These are phyloP conservation scores for Recurvomyces mirabilis DNA, from an alignment of 495 filamentous ascomycete species.

Conservation along the genomic window DNA sequence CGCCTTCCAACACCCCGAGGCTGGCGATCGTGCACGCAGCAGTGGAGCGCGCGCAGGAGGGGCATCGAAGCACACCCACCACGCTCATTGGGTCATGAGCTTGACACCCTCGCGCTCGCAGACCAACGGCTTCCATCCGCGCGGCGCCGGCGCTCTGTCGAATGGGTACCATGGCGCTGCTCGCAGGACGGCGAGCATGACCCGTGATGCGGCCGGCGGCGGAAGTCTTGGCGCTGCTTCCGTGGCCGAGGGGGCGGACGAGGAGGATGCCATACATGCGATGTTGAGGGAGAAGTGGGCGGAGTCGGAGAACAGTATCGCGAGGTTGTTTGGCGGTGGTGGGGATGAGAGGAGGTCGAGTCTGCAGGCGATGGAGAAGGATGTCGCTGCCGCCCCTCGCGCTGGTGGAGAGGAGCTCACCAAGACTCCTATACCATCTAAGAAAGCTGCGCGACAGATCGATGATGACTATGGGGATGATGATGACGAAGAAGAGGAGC, in stretches of 20 bases:
- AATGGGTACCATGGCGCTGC: slow-evolving; percentile 21
- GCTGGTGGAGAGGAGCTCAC: slow-evolving; percentile 17
- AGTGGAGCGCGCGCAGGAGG: slow-evolving; percentile 27
- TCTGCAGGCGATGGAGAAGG: slow-evolving; percentile 19
- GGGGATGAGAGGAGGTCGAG: not conserved
- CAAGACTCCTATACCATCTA: slow-evolving; percentile 39
- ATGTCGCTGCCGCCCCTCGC: slow-evolving; percentile 18
- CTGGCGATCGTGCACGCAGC: slow-evolving; percentile 32
- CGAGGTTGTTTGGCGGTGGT: slow-evolving; percentile 39
- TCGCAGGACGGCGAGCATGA: slow-evolving; percentile 31
- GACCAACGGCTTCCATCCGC: slow-evolving; percentile 23
- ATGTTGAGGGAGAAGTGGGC: slow-evolving; percentile 50
- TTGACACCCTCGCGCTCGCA: slow-evolving; percentile 22
- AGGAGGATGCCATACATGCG: slow-evolving; percentile 55
- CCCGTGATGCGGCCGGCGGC: slow-evolving; percentile 38
- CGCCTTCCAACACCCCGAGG: slow-evolving; percentile 1
- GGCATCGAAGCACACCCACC: too few relatives aligned
- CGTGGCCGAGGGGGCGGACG: slow-evolving; percentile 24
- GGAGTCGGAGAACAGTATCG: slow-evolving; percentile 50
- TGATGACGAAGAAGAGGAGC: slow-evolving; percentile 61
- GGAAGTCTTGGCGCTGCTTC: slow-evolving; percentile 12
- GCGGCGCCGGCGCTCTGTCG: too few relatives aligned
- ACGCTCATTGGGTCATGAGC: slow-evolving; percentile 13
- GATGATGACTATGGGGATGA: slow-evolving; percentile 84
- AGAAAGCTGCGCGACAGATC: slow-evolving; percentile 56